phyloP scores from a whole-genome alignment of 2,329 filamentous ascomycete species.

The Colletotrichum limetticola region DNA sequence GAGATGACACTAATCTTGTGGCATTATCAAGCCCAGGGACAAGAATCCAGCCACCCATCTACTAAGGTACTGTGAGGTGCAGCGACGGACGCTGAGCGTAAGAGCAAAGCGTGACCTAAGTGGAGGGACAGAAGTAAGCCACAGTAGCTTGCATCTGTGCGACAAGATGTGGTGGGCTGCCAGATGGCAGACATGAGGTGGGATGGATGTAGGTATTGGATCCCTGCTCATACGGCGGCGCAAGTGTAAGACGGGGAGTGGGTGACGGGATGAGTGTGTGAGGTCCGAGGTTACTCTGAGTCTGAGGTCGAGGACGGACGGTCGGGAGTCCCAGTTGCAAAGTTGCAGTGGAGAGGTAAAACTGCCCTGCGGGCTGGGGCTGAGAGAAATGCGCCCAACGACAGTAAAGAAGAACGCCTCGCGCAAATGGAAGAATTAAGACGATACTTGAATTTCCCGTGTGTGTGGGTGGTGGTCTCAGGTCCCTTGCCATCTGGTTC shows the following conservation, averaged over 20 bases:
- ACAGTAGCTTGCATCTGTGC: not conserved
- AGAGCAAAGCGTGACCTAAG: not conserved
- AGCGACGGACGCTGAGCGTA: not conserved
- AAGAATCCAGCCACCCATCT: not conserved
- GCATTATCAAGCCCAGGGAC: not conserved
- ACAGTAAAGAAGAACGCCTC: constrained; percentile 24
- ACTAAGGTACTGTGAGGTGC: not conserved
- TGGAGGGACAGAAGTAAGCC: not conserved
- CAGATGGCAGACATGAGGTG: not conserved
- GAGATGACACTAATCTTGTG: not conserved
- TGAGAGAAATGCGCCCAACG: constrained; percentile 33
- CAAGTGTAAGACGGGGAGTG: not conserved
- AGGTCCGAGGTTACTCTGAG: not conserved
- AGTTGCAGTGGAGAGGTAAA: not conserved
- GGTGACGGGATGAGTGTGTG: too few species aligned
- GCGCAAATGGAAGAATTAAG: constrained; percentile 27
- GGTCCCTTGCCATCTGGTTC: constrained; percentile 4
- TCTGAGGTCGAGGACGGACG: not conserved
- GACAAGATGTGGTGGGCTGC: not conserved
- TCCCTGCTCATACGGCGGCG: not conserved
- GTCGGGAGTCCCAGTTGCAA: not conserved
- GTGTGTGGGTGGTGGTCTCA: not conserved
- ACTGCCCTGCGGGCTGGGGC: constrained; percentile 18
- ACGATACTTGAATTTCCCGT: constrained; percentile 1
- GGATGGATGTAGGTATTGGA: not conserved